Conservation (phyloP, 148 eudicot species). For the Gaultheria prostrata region DNA sequence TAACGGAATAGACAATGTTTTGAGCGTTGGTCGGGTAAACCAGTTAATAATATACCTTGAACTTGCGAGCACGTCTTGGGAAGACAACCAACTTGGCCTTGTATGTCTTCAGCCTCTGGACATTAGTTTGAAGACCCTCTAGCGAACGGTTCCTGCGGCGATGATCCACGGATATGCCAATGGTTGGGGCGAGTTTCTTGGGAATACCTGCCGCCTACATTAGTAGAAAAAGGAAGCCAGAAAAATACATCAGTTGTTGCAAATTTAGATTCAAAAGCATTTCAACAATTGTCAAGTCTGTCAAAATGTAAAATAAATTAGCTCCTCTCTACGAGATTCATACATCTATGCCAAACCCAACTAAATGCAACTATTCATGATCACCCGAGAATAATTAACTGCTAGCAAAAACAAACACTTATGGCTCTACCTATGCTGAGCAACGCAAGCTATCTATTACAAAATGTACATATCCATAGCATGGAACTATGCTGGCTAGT, state of each 20-base stretch:
- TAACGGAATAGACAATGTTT: background rate
- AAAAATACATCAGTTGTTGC: background rate
- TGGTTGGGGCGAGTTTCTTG: slow-evolving; percentile 57
- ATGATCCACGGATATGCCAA: slow-evolving; percentile 63
- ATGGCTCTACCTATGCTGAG: background rate
- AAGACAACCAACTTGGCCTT: slow-evolving; percentile 66
- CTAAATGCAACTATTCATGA: background rate
- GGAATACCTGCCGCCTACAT: slow-evolving; percentile 59
- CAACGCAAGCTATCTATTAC: background rate
- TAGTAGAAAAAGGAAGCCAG: background rate
- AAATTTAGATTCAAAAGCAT: background rate
- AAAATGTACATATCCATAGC: background rate
- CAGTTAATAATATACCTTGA: slow-evolving; percentile 32
- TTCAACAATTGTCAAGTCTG: background rate
- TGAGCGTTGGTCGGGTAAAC: background rate
- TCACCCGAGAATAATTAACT: no score
- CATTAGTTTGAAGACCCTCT: slow-evolving; percentile 56
- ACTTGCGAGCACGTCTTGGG: slow-evolving; percentile 48
- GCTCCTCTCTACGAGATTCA: background rate
- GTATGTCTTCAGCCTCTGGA: slow-evolving; percentile 59
- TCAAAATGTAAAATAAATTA: background rate
- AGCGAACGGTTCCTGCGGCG: slow-evolving; percentile 58
- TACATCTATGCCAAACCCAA: background rate
- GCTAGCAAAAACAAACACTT: no score
- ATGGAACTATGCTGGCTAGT: background rate